phyloP scores from a whole-genome alignment of 441 rosid species.

The Bocquillonia castaneifolia region DNA sequence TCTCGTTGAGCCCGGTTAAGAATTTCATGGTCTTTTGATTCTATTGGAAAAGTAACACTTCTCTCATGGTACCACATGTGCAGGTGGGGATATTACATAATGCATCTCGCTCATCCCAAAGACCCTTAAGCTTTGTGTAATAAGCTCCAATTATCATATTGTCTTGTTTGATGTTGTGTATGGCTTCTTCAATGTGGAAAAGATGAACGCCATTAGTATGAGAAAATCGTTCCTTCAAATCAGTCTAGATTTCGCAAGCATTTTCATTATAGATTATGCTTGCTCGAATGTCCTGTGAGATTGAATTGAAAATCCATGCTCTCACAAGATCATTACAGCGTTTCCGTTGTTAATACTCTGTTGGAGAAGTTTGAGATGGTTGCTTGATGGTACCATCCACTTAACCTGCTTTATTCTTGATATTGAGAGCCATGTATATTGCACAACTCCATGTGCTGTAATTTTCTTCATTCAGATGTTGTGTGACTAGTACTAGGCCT shows the following conservation, averaged over 20 bases:
- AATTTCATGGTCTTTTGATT: conserved; percentile 2
- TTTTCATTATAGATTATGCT: neutral
- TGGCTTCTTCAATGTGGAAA: neutral
- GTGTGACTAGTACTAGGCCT: too few species aligned
- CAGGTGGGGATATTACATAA: neutral
- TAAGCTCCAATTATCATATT: neutral
- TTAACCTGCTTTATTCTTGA: too few species aligned
- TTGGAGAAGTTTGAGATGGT: neutral
- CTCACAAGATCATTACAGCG: neutral
- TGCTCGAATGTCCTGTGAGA: neutral
- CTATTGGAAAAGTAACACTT: neutral
- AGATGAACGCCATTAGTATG: neutral
- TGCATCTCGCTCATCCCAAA: neutral
- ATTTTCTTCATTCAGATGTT: too few species aligned
- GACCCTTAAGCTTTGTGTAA: neutral
- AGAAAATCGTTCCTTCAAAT: neutral
- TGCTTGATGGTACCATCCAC: neutral
- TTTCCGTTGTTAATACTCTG: neutral
- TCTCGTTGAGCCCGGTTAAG: neutral
- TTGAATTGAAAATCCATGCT: neutral
- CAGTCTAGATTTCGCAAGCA: neutral
- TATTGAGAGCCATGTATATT: too few species aligned
- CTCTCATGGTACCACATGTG: neutral
- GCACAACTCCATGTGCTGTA: too few species aligned
- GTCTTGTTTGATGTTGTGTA: neutral